Conservation (phyloP, 2,329 filamentous ascomycete species). For the Curvularia verruculosa region DNA sequence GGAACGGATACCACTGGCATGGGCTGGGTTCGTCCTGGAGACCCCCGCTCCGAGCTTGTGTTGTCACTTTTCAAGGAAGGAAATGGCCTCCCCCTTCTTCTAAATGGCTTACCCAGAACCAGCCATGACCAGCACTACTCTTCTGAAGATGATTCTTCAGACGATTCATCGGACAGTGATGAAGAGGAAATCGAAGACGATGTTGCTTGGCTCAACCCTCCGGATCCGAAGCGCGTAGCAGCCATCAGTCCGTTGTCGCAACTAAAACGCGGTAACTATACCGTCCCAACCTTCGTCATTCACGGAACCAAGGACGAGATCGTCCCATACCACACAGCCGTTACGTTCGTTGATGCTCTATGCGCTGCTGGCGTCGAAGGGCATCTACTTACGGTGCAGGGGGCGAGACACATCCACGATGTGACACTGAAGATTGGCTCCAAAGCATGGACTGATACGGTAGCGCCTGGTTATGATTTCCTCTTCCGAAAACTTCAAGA, state of each 20-base stretch:
- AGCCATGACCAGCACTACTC: background rate
- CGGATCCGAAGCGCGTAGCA: constrained; percentile 4
- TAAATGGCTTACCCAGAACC: constrained; percentile 18
- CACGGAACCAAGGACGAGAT: constrained; percentile 20
- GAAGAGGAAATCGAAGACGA: background rate
- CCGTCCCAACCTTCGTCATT: constrained; percentile 21
- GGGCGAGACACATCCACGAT: constrained; percentile 16
- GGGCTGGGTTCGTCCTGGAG: constrained; percentile 14
- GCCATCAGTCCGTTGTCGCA: constrained; percentile 19
- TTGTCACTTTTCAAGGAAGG: constrained; percentile 18
- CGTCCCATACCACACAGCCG: constrained; percentile 9
- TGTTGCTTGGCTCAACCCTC: background rate
- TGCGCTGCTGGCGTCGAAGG: constrained; percentile 7
- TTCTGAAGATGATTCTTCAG: background rate
- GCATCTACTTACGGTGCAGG: constrained; percentile 8
- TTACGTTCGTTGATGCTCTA: constrained; percentile 7
- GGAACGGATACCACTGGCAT: constrained; percentile 5
- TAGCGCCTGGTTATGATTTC: constrained; percentile 13
- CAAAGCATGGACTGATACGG: constrained; percentile 8
- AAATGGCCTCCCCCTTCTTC: constrained; percentile 12
- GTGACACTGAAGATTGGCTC: constrained; percentile 6
- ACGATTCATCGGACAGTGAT: background rate
- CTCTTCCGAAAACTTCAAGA: background rate
- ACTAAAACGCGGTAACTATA: constrained; percentile 14
- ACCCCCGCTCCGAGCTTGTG: constrained; percentile 20